Evolutionary conservation across 345 rosid species (phyloP).

Genomic region (Eucalyptus globulus): DNA sequence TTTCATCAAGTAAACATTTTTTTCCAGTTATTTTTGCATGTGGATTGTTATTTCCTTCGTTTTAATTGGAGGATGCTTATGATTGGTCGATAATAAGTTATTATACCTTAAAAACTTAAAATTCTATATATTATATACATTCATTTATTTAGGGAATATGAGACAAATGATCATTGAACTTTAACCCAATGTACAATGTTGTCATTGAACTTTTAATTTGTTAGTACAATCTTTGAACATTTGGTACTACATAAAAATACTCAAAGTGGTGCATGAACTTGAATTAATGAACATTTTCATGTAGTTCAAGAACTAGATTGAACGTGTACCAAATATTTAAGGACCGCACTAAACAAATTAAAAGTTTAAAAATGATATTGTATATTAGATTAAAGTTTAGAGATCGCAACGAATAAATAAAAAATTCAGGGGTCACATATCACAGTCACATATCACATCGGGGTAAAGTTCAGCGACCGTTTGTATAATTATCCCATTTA

Average conservation of each 20-base stretch:
- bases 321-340: too few relatives aligned
- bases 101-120: not conserved
- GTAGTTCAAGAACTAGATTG: too few relatives aligned
- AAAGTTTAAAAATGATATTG: too few relatives aligned
- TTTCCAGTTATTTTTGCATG: not conserved
- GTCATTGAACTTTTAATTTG: too few relatives aligned
- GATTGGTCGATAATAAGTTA: not conserved
- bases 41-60: not conserved
- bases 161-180: not conserved
- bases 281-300: too few relatives aligned
- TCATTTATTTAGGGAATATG: not conserved
- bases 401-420: accelerated
- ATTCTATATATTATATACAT: not conserved
- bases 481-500: not conserved
- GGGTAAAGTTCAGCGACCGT: not conserved
- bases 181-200: too few relatives aligned
- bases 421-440: too few relatives aligned
- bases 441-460: too few relatives aligned
- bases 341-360: not conserved
- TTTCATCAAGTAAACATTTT: not conserved
- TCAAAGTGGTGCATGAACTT: not conserved
- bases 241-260: not conserved
- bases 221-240: not conserved
- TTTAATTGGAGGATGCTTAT: not conserved
- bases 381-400: too few relatives aligned